These are phyloP conservation scores for Boletus sp. DNA, from an alignment of 768 basidiomycete genomes.

Conservation along the genomic window DNA sequence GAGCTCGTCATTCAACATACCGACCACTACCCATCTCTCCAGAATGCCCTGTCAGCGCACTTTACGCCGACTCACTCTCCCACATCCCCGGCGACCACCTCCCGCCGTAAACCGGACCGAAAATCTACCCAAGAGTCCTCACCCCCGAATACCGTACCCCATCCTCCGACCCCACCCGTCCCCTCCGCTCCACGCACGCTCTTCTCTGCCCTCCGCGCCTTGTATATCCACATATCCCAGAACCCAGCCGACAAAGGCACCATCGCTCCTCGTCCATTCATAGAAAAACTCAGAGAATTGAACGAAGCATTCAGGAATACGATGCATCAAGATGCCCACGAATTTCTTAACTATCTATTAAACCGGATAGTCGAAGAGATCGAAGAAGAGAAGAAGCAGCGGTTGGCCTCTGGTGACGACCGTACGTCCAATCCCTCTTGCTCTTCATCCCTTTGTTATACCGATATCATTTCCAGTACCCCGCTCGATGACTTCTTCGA, in stretches of 20 bases:
- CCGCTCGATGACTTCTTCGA: conserved; percentile 55
- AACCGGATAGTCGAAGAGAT: conserved; percentile 94
- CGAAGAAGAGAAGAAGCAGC: conserved; percentile 61
- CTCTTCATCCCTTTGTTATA: conserved; percentile 3
- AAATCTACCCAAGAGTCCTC: conserved; percentile 39
- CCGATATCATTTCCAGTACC: conserved; percentile 45
- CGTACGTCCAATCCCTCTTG: conserved; percentile 45
- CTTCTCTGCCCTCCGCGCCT: conserved; percentile 89
- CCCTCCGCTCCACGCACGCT: conserved; percentile 69
- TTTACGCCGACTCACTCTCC: conserved; percentile 18
- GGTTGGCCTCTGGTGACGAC: conserved; percentile 55
- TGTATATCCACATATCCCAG: conserved; percentile 80
- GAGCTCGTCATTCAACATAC: conserved; percentile 77
- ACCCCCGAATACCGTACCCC: conserved; percentile 27
- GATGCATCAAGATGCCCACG: conserved; percentile 98
- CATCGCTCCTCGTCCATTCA: conserved; percentile 85
- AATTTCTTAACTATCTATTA: conserved; percentile 92
- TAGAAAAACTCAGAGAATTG: conserved; percentile 89
- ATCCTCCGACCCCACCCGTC: conserved; percentile 43
- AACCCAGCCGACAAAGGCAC: conserved; percentile 81
- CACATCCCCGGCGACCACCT: conserved; percentile 29
- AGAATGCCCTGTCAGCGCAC: conserved; percentile 32
- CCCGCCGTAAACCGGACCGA: conserved; percentile 60
- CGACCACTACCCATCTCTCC: conserved; percentile 46
- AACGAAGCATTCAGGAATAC: conserved; percentile 90